These are phyloP conservation scores for Ciborinia camelliae DNA, from an alignment of 2,329 filamentous ascomycete species.

Conservation along the genomic window DNA sequence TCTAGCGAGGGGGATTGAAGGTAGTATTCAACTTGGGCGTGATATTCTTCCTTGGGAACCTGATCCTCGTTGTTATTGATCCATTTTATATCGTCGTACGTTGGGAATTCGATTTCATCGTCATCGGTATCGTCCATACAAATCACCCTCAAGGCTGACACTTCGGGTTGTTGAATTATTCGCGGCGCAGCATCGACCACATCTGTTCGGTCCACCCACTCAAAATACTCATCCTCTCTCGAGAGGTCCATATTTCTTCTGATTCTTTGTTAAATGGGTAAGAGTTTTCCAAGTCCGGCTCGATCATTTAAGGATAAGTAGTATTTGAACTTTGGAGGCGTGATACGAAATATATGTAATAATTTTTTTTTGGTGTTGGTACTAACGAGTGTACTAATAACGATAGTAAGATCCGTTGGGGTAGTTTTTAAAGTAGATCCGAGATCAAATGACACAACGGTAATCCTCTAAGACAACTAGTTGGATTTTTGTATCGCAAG, in stretches of 20 bases:
- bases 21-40: slow-evolving; percentile 42
- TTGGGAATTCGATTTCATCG: slow-evolving; percentile 48
- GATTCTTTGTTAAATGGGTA: neutral
- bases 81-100: slow-evolving; percentile 39
- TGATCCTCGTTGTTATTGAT: neutral
- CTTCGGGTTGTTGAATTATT: slow-evolving; percentile 16
- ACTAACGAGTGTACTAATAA: neutral
- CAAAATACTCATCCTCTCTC: slow-evolving; percentile 17
- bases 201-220: slow-evolving; percentile 14
- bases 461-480: neutral
- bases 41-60: slow-evolving; percentile 31
- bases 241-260: slow-evolving; percentile 15
- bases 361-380: neutral
- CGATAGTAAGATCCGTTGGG: neutral
- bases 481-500: neutral
- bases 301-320: neutral
- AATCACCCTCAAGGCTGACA: neutral
- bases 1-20: slow-evolving; percentile 59
- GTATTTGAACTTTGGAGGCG: neutral
- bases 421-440: no score
- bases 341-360: neutral
- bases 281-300: neutral
- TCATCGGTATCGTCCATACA: slow-evolving; percentile 76
- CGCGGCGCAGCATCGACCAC: slow-evolving; percentile 10
- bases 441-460: neutral